Percentiles rank a stretch among this genome's conserved stretches.
phyloP scores from a whole-genome alignment of 257 asterid species.

The Plantago ovata region DNA sequence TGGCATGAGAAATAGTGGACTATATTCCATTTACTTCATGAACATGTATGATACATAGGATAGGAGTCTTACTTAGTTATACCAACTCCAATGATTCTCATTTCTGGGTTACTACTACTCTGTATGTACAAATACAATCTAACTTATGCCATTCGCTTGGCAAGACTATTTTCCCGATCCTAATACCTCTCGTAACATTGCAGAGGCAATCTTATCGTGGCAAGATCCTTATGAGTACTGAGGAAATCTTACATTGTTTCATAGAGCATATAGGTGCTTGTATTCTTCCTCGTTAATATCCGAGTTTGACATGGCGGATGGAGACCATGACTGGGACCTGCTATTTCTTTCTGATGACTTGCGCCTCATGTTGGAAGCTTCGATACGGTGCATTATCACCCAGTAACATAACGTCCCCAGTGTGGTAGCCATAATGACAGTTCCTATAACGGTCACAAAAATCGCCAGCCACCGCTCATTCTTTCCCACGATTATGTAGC shows the following conservation, averaged over 20 bases:
- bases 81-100: constrained; percentile 5
- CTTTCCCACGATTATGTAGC: constrained; percentile 59
- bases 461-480: constrained; percentile 53
- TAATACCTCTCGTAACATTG: neutral
- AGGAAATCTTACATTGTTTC: constrained; percentile 11
- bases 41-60: too few species aligned
- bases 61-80: neutral
- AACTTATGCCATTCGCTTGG: neutral
- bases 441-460: constrained; percentile 57
- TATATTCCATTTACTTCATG: too few species aligned
- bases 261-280: constrained; percentile 66
- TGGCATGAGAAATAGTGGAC: too few species aligned
- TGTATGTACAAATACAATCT: constrained; percentile 23
- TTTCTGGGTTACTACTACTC: constrained; percentile 8
- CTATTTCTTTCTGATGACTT: constrained; percentile 50
- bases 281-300: constrained; percentile 46
- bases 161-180: too few species aligned
- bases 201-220: constrained; percentile 5
- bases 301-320: constrained; percentile 45
- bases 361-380: constrained; percentile 64
- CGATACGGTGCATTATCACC: constrained; percentile 62
- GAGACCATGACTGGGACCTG: constrained; percentile 44
- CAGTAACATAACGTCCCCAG: constrained; percentile 66
- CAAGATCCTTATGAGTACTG: neutral
- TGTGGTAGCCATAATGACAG: constrained; percentile 58